Evolutionary conservation across 139 green algal species (phyloP).

Genomic region (Ettlia oleoabundans): DNA sequence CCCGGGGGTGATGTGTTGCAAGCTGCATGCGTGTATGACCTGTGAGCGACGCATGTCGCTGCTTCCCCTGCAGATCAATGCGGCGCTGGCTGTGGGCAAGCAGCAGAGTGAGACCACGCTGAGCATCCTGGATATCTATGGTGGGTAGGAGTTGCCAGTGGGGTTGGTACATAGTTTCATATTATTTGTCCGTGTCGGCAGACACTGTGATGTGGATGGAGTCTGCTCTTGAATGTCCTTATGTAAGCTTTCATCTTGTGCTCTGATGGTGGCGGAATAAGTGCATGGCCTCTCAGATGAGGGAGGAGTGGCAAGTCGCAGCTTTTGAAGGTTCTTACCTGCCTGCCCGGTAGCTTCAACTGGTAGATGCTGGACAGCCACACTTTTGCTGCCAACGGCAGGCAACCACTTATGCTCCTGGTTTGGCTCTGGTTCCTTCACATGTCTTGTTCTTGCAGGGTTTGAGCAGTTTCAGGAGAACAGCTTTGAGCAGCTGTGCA

Average conservation of each 20-base stretch:
- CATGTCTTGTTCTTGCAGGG: conserved; percentile 46
- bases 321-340: too few species aligned
- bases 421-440: background rate
- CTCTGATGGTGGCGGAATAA: too few species aligned
- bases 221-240: too few species aligned
- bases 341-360: too few species aligned
- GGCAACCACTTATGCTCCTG: background rate
- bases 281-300: too few species aligned
- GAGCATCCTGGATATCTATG: conserved; percentile 91
- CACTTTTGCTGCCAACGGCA: background rate
- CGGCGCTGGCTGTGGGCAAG: conserved; percentile 53
- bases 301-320: too few species aligned
- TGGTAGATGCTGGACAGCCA: background rate
- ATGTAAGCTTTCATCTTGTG: too few species aligned
- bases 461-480: conserved; percentile 87
- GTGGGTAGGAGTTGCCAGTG: conserved; percentile 31
- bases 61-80: conserved; percentile 60
- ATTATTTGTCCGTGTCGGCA: too few species aligned
- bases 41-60: background rate
- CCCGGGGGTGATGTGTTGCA: too few species aligned
- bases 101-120: conserved; percentile 39
- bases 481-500: conserved; percentile 96
- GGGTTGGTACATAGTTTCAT: background rate
- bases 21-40: too few species aligned
- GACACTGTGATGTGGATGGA: too few species aligned